Evolutionary conservation across 495 filamentous ascomycete genomes (phyloP).

Genomic region (Symbiotaphrina buchneri): DNA sequence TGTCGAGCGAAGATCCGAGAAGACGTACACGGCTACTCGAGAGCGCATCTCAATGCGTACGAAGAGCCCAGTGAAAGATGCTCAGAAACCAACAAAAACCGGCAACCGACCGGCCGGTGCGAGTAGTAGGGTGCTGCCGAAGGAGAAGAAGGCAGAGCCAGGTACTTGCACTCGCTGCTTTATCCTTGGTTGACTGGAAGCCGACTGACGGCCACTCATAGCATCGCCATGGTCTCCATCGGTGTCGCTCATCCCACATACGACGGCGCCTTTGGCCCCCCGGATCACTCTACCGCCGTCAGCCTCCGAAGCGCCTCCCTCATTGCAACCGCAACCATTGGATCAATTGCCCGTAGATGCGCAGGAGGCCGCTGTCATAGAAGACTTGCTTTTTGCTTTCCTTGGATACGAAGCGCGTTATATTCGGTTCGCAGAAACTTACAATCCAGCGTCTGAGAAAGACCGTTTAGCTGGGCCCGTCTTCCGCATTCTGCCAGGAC

Average conservation of each 20-base stretch:
- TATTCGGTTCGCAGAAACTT: constrained; percentile 61
- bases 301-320: constrained; percentile 45
- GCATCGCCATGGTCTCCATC: constrained; percentile 68
- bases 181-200: constrained; percentile 21
- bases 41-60: constrained; percentile 39
- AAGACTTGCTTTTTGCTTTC: constrained; percentile 82
- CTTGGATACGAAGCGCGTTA: constrained; percentile 99
- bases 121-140: too few relatives aligned
- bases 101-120: too few relatives aligned
- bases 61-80: constrained; percentile 41
- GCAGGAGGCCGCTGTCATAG: constrained; percentile 70
- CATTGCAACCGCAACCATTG: constrained; percentile 48
- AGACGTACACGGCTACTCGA: too few relatives aligned
- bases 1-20: too few relatives aligned
- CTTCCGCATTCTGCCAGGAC: constrained; percentile 57
- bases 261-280: constrained; percentile 69
- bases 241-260: constrained; percentile 59
- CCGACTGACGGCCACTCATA: constrained; percentile 17
- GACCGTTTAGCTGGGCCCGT: constrained; percentile 61
- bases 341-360: constrained; percentile 48
- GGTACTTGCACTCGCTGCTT: constrained; percentile 11
- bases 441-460: constrained; percentile 66
- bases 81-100: constrained; percentile 14
- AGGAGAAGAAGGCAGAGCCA: too few relatives aligned
- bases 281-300: constrained; percentile 70